phyloP scores from a whole-genome alignment of 176 grass and related monocot genomes.

The Musa itinerans region DNA sequence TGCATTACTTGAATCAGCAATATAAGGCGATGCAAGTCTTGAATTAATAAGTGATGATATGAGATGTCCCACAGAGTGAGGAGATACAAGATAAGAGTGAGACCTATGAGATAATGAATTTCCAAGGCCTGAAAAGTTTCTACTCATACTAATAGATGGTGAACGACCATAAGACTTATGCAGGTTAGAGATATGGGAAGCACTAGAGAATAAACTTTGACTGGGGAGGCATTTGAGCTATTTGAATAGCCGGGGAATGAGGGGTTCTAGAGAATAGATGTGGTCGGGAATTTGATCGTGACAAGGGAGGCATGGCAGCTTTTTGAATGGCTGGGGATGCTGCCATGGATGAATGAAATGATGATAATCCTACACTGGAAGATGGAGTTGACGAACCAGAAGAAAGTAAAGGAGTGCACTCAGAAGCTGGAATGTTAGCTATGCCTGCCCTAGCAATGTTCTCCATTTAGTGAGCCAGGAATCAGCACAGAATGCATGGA shows the following conservation, averaged over 20 bases:
- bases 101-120: constrained; percentile 47
- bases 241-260: constrained; percentile 47
- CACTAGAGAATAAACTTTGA: neutral
- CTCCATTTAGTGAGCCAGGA: constrained; percentile 88
- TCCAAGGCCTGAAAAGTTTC: constrained; percentile 45
- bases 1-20: constrained; percentile 43
- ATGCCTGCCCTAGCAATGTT: constrained; percentile 61
- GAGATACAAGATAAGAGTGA: constrained; percentile 34
- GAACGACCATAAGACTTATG: constrained; percentile 35
- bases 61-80: constrained; percentile 50
- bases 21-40: constrained; percentile 28
- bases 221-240: constrained; percentile 26
- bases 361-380: neutral
- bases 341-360: constrained; percentile 7
- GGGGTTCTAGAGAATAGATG: constrained; percentile 38
- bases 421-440: constrained; percentile 39
- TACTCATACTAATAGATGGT: constrained; percentile 42
- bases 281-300: constrained; percentile 5
- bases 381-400: constrained; percentile 22
- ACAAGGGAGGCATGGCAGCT: neutral
- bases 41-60: constrained; percentile 52
- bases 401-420: constrained; percentile 59
- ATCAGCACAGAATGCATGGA: constrained; percentile 85
- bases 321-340: constrained; percentile 2
- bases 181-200: constrained; percentile 26